These are phyloP conservation scores for Pleurozium schreberi DNA, from an alignment of 225 moss, liverwort and hornwort species.

Conservation along the genomic window DNA sequence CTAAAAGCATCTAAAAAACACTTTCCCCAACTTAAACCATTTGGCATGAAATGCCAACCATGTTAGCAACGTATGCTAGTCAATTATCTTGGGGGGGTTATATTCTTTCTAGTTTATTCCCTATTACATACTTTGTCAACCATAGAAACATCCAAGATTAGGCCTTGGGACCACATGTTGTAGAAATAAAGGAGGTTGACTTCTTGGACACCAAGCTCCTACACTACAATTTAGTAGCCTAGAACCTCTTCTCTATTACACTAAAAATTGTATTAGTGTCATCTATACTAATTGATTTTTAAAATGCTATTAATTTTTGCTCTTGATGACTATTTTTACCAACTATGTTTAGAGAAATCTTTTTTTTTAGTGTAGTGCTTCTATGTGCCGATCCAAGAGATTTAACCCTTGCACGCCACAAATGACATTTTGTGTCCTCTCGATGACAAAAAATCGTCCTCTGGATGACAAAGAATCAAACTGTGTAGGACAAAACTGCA, in stretches of 20 bases:
- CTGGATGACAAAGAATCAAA: too few relatives aligned
- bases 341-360: neutral
- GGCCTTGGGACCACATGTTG: neutral
- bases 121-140: neutral
- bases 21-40: neutral
- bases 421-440: too few relatives aligned
- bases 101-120: neutral
- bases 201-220: neutral
- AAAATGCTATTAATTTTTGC: neutral
- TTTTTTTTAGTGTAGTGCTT: neutral
- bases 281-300: neutral
- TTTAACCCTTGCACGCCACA: too few relatives aligned
- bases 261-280: neutral
- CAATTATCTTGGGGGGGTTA: neutral
- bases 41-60: neutral
- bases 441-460: too few relatives aligned
- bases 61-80: accelerated
- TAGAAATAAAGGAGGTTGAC: neutral
- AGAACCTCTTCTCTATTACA: neutral
- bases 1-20: accelerated
- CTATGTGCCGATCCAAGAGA: neutral
- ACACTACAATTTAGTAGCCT: neutral
- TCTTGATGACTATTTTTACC: neutral
- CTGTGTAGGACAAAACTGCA: too few relatives aligned
- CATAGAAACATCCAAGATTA: accelerated